Evolutionary conservation across 2,329 filamentous ascomycete genomes (phyloP).

Genomic region (Talaromyces atroroseus): DNA sequence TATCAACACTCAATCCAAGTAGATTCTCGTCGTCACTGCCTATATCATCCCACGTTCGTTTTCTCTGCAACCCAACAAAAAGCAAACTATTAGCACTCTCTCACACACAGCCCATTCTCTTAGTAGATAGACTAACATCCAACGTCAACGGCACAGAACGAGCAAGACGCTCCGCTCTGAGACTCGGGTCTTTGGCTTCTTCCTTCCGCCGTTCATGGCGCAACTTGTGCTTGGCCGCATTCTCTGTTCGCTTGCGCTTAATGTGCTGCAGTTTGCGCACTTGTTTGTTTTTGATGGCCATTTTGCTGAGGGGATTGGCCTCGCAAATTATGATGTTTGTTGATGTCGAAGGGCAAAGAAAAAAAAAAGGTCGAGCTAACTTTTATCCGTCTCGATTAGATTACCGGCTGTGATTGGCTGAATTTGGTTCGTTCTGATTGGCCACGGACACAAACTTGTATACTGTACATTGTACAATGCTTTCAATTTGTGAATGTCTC

Average conservation of each 20-base stretch:
- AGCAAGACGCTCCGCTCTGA: slow-evolving; percentile 67
- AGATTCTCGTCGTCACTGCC: slow-evolving; percentile 48
- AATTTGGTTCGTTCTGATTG: neutral
- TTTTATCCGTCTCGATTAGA: slow-evolving; percentile 5
- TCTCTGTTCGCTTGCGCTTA: slow-evolving; percentile 70
- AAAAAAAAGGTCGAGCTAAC: slow-evolving; percentile 20
- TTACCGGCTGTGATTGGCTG: neutral
- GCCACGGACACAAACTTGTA: neutral
- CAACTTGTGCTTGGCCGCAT: slow-evolving; percentile 68
- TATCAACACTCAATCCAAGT: slow-evolving; percentile 44
- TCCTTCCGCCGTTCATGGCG: slow-evolving; percentile 75
- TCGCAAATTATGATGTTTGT: neutral
- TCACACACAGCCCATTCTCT: too few species aligned
- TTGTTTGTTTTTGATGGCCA: slow-evolving; percentile 63
- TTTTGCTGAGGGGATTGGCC: slow-evolving; percentile 38
- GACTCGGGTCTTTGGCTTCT: slow-evolving; percentile 73
- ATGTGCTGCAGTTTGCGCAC: slow-evolving; percentile 73
- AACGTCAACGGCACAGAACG: slow-evolving; percentile 76
- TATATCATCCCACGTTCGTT: slow-evolving; percentile 82
- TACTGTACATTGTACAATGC: neutral
- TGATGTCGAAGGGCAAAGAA: neutral
- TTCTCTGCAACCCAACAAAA: slow-evolving; percentile 48
- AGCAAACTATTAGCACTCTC: neutral
- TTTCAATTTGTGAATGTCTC: too few species aligned
- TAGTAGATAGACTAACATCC: slow-evolving; percentile 42